These are phyloP conservation scores for Camelina sativa DNA, from an alignment of 345 rosid genomes.

Conservation along the genomic window DNA sequence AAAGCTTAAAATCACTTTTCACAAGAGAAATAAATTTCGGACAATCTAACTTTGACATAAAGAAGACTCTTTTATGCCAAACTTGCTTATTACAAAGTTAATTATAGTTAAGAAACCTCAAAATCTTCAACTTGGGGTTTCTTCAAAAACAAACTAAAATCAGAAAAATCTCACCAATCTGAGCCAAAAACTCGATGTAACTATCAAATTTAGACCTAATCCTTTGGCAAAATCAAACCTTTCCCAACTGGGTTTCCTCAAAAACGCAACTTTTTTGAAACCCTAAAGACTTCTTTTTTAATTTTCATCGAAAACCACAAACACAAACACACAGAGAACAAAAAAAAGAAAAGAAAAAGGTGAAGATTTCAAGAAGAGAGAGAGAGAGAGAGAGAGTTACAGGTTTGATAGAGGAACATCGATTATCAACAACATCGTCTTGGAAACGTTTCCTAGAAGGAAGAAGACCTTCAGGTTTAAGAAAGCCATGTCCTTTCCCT, in stretches of 20 bases:
- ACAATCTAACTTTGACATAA: background rate
- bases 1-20: background rate
- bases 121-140: conserved; percentile 1
- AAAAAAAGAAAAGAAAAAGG: background rate
- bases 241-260: background rate
- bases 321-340: conserved; percentile 21
- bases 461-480: conserved; percentile 70
- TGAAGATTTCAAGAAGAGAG: background rate
- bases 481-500: conserved; percentile 72
- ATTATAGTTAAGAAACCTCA: background rate
- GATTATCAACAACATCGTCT: conserved; percentile 69
- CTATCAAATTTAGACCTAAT: background rate
- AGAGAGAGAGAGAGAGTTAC: conserved; percentile 50
- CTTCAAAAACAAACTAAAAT: conserved; percentile 11
- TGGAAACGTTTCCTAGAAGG: conserved; percentile 73
- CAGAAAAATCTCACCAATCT: conserved; percentile 1
- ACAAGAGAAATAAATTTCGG: background rate
- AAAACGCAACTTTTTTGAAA: conserved; percentile 10
- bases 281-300: background rate
- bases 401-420: conserved; percentile 68
- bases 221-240: background rate
- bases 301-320: conserved; percentile 8
- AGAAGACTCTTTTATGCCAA: conserved; percentile 4
- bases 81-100: conserved; percentile 2
- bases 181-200: background rate